Percentiles rank a stretch among this genome's conserved stretches.
These are phyloP conservation scores for Suillus variegatus DNA, from an alignment of 768 basidiomycete species.

Conservation along the genomic window DNA sequence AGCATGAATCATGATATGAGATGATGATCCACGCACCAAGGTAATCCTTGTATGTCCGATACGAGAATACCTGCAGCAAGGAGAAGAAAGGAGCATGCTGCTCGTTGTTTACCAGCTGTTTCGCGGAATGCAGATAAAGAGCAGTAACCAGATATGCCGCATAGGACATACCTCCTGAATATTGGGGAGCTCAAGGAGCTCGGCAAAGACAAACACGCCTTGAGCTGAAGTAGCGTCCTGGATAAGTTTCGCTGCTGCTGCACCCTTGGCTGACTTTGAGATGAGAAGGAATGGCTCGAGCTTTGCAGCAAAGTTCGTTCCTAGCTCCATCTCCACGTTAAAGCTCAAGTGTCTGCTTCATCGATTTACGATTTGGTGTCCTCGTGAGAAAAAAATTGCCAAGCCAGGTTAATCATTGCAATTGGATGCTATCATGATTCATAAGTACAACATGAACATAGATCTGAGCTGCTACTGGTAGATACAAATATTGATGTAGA, in stretches of 20 bases:
- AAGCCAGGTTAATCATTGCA: too few species aligned
- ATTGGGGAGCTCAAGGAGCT: constrained; percentile 79
- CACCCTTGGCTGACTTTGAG: constrained; percentile 89
- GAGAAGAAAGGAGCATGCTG: constrained; percentile 61
- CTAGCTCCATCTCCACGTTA: constrained; percentile 53
- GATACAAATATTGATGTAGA: neutral
- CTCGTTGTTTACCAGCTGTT: constrained; percentile 66
- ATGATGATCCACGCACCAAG: constrained; percentile 49
- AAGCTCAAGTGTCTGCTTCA: neutral
- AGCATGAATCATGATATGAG: neutral
- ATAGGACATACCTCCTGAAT: constrained; percentile 72
- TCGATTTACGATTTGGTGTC: neutral
- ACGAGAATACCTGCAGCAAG: constrained; percentile 86
- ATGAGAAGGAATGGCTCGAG: constrained; percentile 91
- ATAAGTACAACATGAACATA: too few species aligned
- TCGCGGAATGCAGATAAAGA: constrained; percentile 5
- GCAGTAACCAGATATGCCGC: neutral
- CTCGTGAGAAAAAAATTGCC: neutral
- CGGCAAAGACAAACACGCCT: constrained; percentile 91
- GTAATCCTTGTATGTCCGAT: constrained; percentile 85
- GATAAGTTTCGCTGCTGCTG: constrained; percentile 87
- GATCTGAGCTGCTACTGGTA: neutral
- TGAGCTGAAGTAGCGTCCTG: constrained; percentile 85
- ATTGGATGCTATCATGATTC: too few species aligned
- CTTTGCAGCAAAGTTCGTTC: constrained; percentile 62